Base-by-base conservation (phyloP, 2,329 filamentous ascomycete genomes). In the Xylaria polymorpha region DNA sequence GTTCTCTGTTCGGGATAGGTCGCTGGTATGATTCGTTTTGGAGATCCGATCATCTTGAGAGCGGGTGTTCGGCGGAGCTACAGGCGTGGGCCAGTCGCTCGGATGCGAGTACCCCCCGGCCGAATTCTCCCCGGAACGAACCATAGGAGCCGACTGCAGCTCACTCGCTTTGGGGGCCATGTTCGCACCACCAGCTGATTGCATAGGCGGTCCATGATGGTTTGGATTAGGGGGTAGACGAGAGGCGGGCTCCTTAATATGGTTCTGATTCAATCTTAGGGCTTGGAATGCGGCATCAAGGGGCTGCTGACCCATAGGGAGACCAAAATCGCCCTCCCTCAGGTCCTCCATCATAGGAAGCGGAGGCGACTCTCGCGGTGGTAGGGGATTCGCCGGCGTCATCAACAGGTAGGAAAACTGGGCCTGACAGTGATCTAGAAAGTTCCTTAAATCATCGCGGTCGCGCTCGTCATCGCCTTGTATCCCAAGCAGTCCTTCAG, bases 321-420 rank as follows among this genome's bases (percentile, higher is more conserved):
- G 78, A 25, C 83, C 84, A 66, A 85, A 88, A 5, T 87, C 88
- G 39, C 82, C 83, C 66, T 90, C 86, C 58, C 85, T 81, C n/a
- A 89, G 73, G 63, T 90, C 88, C 58, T 90, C 88, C 32, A 88
- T 84, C 50, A 88, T 81, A 10, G 87, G 87, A 12, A 89, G 77
- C 2, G 85, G 86, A 4, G 87, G 86, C 1, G 87, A 88, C 29
- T 90, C 89, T 77, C 89, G 85, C n/a, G 88, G 89, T 1, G 89
- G 89, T 50, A 86, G 81, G 3, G 89, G 89, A 77, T 91, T 91
- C 48, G 89, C 88, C 1, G 89, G 89, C 0, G 88, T 88, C 60
- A 90, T 85, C 88, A 91, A 90, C 15, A 91, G 83, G 74, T 91
- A 91, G 71, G 88, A 89, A 68, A 91, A 90, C 75, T 91, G 88